phyloP scores from a whole-genome alignment of 2,329 filamentous ascomycete genomes.

The Beauveria varroae region DNA sequence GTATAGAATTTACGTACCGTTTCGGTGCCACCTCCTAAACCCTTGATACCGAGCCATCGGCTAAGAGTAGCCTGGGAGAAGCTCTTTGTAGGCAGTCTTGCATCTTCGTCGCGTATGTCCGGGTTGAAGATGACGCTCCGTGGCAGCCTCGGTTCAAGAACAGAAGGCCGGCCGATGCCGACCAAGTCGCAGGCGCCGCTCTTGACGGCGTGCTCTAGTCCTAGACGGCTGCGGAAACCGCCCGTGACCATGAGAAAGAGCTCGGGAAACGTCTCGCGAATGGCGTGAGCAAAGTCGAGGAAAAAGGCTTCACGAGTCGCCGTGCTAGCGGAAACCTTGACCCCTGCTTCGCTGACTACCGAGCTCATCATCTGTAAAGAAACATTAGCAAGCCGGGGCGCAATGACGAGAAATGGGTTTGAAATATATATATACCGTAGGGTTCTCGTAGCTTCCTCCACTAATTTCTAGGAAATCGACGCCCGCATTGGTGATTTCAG shows the following conservation, averaged over 20 bases:
- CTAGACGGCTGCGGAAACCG: constrained; percentile 46
- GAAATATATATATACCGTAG: constrained; percentile 26
- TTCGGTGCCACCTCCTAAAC: background rate
- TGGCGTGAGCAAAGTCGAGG: constrained; percentile 52
- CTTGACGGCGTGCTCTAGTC: constrained; percentile 33
- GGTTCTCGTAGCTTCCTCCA: constrained; percentile 53
- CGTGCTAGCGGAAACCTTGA: constrained; percentile 32
- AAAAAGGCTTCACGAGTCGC: constrained; percentile 59
- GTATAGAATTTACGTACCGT: background rate
- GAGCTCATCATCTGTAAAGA: background rate
- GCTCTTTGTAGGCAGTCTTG: constrained; percentile 22
- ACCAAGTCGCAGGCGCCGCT: constrained; percentile 33
- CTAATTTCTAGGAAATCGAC: constrained; percentile 64
- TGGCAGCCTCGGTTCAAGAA: constrained; percentile 30
- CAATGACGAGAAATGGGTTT: background rate
- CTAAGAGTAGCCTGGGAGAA: constrained; percentile 18
- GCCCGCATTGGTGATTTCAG: constrained; percentile 37
- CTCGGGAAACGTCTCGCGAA: constrained; percentile 36
- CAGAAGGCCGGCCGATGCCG: constrained; percentile 32
- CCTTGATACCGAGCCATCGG: constrained; percentile 16
- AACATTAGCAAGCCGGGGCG: background rate
- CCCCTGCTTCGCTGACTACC: constrained; percentile 15
- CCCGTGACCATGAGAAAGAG: constrained; percentile 52
- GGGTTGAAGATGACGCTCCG: constrained; percentile 27
- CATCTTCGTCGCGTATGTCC: constrained; percentile 26